Base-by-base conservation (phyloP, 345 rosid genomes). In the Ricinus communis region DNA sequence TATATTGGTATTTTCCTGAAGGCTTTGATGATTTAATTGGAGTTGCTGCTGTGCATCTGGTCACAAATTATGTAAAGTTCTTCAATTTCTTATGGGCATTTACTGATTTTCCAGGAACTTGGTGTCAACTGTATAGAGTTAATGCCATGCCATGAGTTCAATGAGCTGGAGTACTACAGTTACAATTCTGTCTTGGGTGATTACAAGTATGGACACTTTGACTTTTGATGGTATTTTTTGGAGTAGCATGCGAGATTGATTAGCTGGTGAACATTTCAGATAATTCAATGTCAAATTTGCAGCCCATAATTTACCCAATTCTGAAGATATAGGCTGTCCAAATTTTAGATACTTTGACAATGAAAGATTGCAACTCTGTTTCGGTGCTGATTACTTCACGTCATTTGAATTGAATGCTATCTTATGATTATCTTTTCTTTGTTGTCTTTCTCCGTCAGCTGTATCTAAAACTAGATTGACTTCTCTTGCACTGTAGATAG, bases 61-160 rank as follows among this genome's bases (percentile, higher is more conserved):
- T 67, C n/a, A 27, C 22, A 31, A 10, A 47, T 50, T 41, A 25
- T 40, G 43, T 62, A 58, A 27, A 1, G 41, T 62, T 64, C 38
- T 72, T 65, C 52, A 40, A 71, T 51, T 66, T 53, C 30, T 71
- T 58, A 67, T 68, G 47, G 38, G 28, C 56, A 60, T 82, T 63
- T 76, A 38, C 66, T 68, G 63, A 49, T 77, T 80, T 81, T 79
- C 76, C 83, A 94, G 98, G 98, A 90, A 68, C 96, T 94, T 79
- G 98, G 98, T 67, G 78, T 94, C 75, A 94, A 91, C 78, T 94
- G 98, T 76, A 86, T 94, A 80, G 98, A 94, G 76, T 71, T 91
- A 76, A 91, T 94, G 98, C 98, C 98, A 59, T 94, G 97, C 81
- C 96, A 94, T 69, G 97, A 94, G 79, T 94, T 94, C 78, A 94